A percentile compares a stretch with the other conserved stretches of the same genome.
phyloP scores from a whole-genome alignment of 345 rosid species.

The Lumnitzera littorea region DNA sequence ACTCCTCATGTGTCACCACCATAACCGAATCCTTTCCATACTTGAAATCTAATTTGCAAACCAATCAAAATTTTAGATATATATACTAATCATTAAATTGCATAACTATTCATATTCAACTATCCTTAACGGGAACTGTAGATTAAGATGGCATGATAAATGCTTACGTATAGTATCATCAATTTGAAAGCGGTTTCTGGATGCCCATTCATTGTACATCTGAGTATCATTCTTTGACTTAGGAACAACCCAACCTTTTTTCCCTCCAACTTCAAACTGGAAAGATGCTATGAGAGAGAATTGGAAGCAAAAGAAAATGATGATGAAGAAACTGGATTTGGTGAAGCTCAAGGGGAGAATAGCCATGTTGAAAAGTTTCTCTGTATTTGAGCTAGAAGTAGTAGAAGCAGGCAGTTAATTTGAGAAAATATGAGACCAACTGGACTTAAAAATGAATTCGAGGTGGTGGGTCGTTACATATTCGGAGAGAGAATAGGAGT shows the following conservation, averaged over 20 bases:
- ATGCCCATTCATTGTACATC: constrained; percentile 72
- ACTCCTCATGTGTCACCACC: not conserved
- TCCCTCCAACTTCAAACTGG: constrained; percentile 59
- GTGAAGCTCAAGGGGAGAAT: not conserved
- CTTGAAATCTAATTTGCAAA: constrained; percentile 18
- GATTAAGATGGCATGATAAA: not conserved
- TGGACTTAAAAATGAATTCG: no score
- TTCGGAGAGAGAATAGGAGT: not conserved
- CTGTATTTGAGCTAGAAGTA: not conserved
- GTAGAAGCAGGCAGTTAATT: no score
- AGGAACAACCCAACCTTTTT: constrained; percentile 63
- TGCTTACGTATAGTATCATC: constrained; percentile 58
- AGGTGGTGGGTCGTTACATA: no score
- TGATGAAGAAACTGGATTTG: constrained; percentile 4
- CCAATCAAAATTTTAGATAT: constrained; percentile 3
- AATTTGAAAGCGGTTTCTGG: constrained; percentile 57
- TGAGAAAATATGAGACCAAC: no score
- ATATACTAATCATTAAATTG: not conserved
- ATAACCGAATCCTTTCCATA: no score
- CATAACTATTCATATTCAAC: not conserved
- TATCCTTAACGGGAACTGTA: no score
- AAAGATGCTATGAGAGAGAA: constrained; percentile 15
- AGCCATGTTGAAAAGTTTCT: constrained; percentile 11
- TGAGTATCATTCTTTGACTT: constrained; percentile 29
- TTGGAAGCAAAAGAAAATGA: constrained; percentile 16